phyloP scores from a whole-genome alignment of 2,329 filamentous ascomycete genomes.

The Trichoderma polysporum region DNA sequence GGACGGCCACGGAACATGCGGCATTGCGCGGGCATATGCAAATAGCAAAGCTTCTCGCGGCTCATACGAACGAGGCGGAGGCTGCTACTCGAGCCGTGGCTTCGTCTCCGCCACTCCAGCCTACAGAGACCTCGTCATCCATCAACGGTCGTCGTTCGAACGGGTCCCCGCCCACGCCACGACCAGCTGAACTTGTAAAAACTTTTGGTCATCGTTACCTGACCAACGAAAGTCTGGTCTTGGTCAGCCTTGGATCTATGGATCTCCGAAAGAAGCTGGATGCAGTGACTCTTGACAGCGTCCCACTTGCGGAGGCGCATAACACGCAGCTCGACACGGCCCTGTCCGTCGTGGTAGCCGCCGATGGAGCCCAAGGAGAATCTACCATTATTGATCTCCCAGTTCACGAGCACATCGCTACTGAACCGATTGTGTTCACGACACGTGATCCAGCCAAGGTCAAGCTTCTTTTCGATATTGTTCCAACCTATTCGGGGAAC shows the following conservation, averaged over 20 bases:
- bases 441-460: constrained; percentile 76
- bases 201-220: constrained; percentile 95
- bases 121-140: constrained; percentile 59
- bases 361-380: constrained; percentile 80
- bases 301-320: constrained; percentile 84
- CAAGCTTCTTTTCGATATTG: constrained; percentile 88
- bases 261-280: constrained; percentile 80
- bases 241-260: constrained; percentile 93
- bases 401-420: constrained; percentile 89
- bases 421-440: constrained; percentile 89
- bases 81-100: constrained; percentile 28
- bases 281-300: constrained; percentile 82
- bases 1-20: constrained; percentile 92
- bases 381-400: constrained; percentile 88
- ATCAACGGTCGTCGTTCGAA: constrained; percentile 60
- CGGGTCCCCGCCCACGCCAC: constrained; percentile 45
- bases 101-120: constrained; percentile 24
- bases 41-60: constrained; percentile 69
- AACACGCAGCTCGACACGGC: constrained; percentile 93
- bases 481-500: constrained; percentile 91
- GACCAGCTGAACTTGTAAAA: constrained; percentile 77
- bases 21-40: constrained; percentile 83
- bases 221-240: constrained; percentile 80
- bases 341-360: constrained; percentile 85
- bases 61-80: constrained; percentile 43